Evolutionary conservation across 2,329 filamentous ascomycete species (phyloP), one percentile per base, ranked within the genome.

Genomic region (Apiospora phragmitis): DNA sequence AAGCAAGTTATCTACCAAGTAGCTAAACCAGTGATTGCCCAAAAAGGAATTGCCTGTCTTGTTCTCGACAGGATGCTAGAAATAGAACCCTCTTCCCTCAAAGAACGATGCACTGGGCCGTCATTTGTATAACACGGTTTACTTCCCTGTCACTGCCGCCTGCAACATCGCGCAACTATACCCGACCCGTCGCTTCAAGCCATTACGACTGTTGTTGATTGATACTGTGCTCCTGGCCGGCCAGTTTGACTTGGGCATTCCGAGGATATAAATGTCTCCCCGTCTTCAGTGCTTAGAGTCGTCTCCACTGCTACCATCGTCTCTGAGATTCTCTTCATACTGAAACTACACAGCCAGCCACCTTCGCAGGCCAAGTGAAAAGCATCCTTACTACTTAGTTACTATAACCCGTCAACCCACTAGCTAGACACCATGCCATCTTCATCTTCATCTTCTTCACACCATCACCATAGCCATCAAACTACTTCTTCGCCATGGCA

Each of bases 401-500:
- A 45, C n/a, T 47, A 43, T 26, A 67, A 2, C 11, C 65, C 9
- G 14, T 42, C 29, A 29, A 12, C 32, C 21, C 32, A 24, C 32
- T 62, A 12, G 32, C 55, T 38, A 14, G 32, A 62, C 65, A 26
- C 14, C n/a, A 67, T 67, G 65, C 65, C 65, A 26, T 67, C 65
- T 26, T 67, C 41, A 71, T 77, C 77, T 59, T 71, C 75, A 35
- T 59, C 67, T 29, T 65, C 71, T 47, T 74, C 74, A 14, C 72
- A 71, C 45, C 67, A 45, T 12, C 67, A 55, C 29, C 67, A 68
- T 18, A 45, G 47, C 45, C 67, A 55, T 26, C 45, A 49, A 32
- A 16, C 67, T 11, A 68, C 43, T 21, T 68, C 67, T 71, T 74
- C 78, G 14, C 79, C 77, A 74, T 90, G 89, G 89, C 88, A 90